Conservation (phyloP, 2,329 filamentous ascomycete species). For the Hypoxylon rubiginosum region DNA sequence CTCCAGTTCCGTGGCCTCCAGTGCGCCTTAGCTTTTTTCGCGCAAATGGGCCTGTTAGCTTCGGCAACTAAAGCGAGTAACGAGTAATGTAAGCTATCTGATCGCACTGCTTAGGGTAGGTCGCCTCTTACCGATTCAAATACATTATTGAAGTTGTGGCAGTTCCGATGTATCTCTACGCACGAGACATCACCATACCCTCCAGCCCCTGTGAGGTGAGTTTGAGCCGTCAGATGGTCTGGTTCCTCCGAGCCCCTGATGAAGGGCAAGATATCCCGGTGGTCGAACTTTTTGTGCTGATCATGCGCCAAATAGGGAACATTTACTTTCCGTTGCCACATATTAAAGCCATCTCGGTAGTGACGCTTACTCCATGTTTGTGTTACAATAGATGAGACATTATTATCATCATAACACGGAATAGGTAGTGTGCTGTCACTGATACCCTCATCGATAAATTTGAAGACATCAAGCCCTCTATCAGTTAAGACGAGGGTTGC, state of each 20-base stretch:
- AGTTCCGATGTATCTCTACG: conserved; percentile 23
- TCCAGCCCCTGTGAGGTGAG: conserved; percentile 4
- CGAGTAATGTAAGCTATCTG: neutral
- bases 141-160: conserved; percentile 14
- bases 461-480: conserved; percentile 6
- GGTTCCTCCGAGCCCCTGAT: neutral
- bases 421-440: conserved; percentile 10
- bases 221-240: neutral
- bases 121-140: conserved; percentile 9
- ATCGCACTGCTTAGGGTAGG: neutral
- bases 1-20: neutral
- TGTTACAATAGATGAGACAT: neutral
- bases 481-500: conserved; percentile 12
- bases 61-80: conserved; percentile 6
- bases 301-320: conserved; percentile 18
- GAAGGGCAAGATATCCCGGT: conserved; percentile 10
- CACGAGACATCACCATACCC: conserved; percentile 22
- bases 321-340: conserved; percentile 23
- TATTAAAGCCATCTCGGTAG: conserved; percentile 5
- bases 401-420: neutral
- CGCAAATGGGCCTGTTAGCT: conserved; percentile 16
- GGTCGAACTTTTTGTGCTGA: conserved; percentile 5
- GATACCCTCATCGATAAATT: conserved; percentile 21
- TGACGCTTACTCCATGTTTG: neutral
- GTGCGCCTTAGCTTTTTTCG: conserved; percentile 3